Evolutionary conservation across 2,329 filamentous ascomycete genomes (phyloP).

Genomic region (Fusarium domesticum): DNA sequence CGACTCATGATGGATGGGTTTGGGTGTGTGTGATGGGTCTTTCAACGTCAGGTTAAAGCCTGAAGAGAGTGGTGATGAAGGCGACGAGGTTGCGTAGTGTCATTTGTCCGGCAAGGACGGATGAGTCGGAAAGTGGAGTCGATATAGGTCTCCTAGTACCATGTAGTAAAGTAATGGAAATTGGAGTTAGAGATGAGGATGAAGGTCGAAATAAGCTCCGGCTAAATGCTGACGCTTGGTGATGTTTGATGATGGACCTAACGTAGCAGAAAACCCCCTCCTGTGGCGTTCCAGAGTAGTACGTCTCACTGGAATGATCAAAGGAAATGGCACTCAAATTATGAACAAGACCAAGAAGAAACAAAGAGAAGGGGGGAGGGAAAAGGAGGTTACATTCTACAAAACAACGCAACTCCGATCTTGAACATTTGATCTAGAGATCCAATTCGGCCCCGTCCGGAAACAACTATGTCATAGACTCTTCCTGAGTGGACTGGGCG

Average conservation of each 20-base stretch:
- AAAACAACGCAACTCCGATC: not conserved
- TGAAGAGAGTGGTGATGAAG: too few relatives aligned
- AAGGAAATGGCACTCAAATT: not conserved
- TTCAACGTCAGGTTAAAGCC: too few relatives aligned
- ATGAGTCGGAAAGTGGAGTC: too few relatives aligned
- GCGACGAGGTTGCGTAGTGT: too few relatives aligned
- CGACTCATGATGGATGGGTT: constrained; percentile 44
- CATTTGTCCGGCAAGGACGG: too few relatives aligned
- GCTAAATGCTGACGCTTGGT: not conserved
- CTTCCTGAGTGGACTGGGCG: not conserved
- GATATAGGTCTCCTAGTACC: too few relatives aligned
- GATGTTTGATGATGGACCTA: not conserved
- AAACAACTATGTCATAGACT: not conserved
- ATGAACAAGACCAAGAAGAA: not conserved
- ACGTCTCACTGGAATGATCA: not conserved
- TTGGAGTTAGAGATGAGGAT: not conserved
- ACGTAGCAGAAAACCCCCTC: too few relatives aligned
- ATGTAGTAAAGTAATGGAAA: too few relatives aligned
- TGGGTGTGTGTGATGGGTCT: too few relatives aligned
- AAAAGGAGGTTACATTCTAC: not conserved
- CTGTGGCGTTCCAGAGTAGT: not conserved
- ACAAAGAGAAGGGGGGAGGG: not conserved
- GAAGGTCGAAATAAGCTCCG: not conserved
- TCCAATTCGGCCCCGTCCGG: too few relatives aligned
- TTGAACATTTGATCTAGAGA: not conserved